Evolutionary conservation across 306 rosid genomes (phyloP), one percentile per base, ranked within the genome.

Genomic region (Acacia melanoxylon): DNA sequence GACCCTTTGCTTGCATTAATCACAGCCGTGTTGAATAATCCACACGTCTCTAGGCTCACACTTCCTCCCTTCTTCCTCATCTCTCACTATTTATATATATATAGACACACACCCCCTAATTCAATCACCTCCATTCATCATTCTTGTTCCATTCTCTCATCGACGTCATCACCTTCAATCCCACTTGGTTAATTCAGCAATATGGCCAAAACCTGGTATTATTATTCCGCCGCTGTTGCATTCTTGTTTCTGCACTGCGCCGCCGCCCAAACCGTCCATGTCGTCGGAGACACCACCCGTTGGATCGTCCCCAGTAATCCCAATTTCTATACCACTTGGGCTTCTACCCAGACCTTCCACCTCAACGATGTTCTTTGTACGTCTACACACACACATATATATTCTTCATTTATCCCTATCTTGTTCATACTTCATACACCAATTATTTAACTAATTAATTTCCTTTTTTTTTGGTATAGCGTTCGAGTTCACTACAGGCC

Each of bases 271-370:
- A 85, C 65, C 17, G 54, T 1, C 15, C 83, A 81, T 68, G 74
- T 84, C 2, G 92, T 91, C 25, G 94, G 92, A 84, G 86, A 51
- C 1, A 2, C 3, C 44, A 2, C 11, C 4, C 89, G 87, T 25
- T 91, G 92, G 91, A 16, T 2, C 2, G 17, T 73, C 41, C 92
- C 91, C 5, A 14, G 4, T 16, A 13, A 5, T 48, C 33, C 59
- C 4, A 3, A 77, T 25, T 54, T 56, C 1, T 89, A 89, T 52
- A 11, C 24, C 61, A 45, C 41, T 33, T 89, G 92, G 94, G 84
- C 89, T 59, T 14, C 81, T 4, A 6, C 0, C 3, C 75, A 79
- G 0, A 70, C 17, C 13, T 89, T 91, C n/a, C 4, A 3, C 0
- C 78, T 78, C 48, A 88, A 90, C 13, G 93, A 91, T 74, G 27